Evolutionary conservation across 352 stramenopile genomes (phyloP).

Genomic region (Plasmopara halstedii): DNA sequence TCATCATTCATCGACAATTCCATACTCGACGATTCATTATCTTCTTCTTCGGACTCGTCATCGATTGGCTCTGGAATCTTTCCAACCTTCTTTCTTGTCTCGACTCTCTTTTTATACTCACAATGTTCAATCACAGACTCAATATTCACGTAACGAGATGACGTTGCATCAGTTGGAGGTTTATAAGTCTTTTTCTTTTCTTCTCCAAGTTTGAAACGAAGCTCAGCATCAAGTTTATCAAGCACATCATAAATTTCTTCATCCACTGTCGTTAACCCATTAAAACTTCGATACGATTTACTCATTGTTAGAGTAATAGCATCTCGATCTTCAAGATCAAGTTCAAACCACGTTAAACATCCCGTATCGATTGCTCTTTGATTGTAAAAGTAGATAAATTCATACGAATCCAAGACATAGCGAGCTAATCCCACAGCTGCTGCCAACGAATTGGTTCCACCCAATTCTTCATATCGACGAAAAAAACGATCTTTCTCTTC

Average conservation of each 20-base stretch:
- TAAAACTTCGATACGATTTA: slow-evolving; percentile 31
- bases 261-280: slow-evolving; percentile 23
- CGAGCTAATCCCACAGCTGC: slow-evolving; percentile 19
- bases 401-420: slow-evolving; percentile 34
- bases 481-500: slow-evolving; percentile 34
- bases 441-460: slow-evolving; percentile 20
- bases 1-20: neutral
- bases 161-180: slow-evolving; percentile 17
- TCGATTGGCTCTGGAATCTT: slow-evolving; percentile 6
- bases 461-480: slow-evolving; percentile 27
- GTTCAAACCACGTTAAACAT: slow-evolving; percentile 27
- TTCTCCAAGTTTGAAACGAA: slow-evolving; percentile 19
- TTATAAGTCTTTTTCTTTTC: slow-evolving; percentile 35
- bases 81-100: slow-evolving; percentile 1
- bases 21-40: neutral
- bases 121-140: slow-evolving; percentile 25
- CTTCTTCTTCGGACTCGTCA: slow-evolving; percentile 15
- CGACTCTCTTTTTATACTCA: slow-evolving; percentile 11
- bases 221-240: slow-evolving; percentile 25
- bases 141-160: slow-evolving; percentile 33
- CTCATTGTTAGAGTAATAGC: slow-evolving; percentile 21
- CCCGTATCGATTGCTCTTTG: slow-evolving; percentile 18
- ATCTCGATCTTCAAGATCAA: slow-evolving; percentile 13
- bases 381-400: slow-evolving; percentile 40
- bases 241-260: slow-evolving; percentile 27